Evolutionary conservation across 1,284 basidiomycete species (phyloP), one percentile per base, ranked within the genome.

Genomic region (Cryptococcus sp.): DNA sequence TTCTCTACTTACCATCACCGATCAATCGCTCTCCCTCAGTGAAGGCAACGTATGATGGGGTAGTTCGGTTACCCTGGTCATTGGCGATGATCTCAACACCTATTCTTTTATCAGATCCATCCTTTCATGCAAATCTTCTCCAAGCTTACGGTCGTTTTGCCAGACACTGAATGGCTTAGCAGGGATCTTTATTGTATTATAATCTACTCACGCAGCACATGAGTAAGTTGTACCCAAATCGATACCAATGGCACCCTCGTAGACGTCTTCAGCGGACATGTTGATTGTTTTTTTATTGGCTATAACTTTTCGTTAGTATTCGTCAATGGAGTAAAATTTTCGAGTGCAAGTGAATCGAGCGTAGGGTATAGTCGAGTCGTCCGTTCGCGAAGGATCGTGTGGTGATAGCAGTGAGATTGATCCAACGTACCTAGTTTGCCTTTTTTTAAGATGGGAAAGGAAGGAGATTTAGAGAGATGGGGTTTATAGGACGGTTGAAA

Each of bases 31-130:
- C 95, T 78, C 89, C 89, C 62, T 90, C 81, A 66, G 92, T 94
- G 84, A 98, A 98, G 69, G 95, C 92, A 79, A 98, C 95, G 81
- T 98, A 98, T 67, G 95, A 98, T 57, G 95, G 95, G 57, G 95
- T 98, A 70, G 95, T 97, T 68, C 95, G 86, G 86, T 98, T 98
- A 75, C 94, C 95, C 89, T 96, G 80, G 75, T 80, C 91, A 76
- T 95, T 95, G 82, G 92, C 90, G 77, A 96, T 96, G 83, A 97
- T 96, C 81, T 95, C 54, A 3, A 37, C 44, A 46, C 38, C n/a
- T n/a, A 10, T 41, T n/a, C n/a, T n/a, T 2, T n/a, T n/a, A 41
- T 67, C 58, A 65, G 65, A 45, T 34, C 14, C 30, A 23, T 23
- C 23, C 23, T 23, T 23, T n/a, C 10, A 30, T 33, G 5, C 11